Evolutionary conservation across 1,139 yeast species (phyloP).

Genomic region (Pichia sp.): DNA sequence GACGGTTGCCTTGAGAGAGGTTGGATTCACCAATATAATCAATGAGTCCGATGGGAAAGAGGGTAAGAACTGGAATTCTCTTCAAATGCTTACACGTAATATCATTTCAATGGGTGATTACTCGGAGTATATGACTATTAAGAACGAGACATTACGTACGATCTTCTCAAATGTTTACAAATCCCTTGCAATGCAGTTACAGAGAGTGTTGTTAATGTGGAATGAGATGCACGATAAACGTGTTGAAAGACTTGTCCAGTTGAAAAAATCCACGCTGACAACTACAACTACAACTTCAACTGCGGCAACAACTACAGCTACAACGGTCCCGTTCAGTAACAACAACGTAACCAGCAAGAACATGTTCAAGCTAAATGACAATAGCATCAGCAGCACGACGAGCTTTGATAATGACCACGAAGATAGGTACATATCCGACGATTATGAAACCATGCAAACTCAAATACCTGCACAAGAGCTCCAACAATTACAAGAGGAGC

Average conservation of each 20-base stretch:
- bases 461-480: constrained; percentile 40
- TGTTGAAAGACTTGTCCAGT: constrained; percentile 22
- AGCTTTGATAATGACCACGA: neutral
- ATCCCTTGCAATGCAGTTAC: constrained; percentile 21
- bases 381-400: neutral
- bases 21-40: constrained; percentile 3
- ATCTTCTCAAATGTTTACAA: constrained; percentile 22
- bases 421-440: constrained; percentile 24
- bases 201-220: constrained; percentile 19
- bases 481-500: constrained; percentile 65
- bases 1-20: neutral
- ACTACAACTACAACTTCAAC: too few relatives aligned
- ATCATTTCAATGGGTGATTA: constrained; percentile 25
- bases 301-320: too few relatives aligned
- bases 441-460: constrained; percentile 13
- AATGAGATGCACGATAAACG: constrained; percentile 22
- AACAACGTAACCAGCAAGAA: too few relatives aligned
- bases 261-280: constrained; percentile 22
- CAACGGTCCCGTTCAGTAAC: too few relatives aligned
- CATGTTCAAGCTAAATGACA: constrained; percentile 1
- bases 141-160: constrained; percentile 17
- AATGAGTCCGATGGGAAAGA: too few relatives aligned
- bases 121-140: constrained; percentile 17
- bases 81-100: constrained; percentile 19
- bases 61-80: neutral